Conservation (phyloP, 345 rosid species). For the Lepidium africanum region DNA sequence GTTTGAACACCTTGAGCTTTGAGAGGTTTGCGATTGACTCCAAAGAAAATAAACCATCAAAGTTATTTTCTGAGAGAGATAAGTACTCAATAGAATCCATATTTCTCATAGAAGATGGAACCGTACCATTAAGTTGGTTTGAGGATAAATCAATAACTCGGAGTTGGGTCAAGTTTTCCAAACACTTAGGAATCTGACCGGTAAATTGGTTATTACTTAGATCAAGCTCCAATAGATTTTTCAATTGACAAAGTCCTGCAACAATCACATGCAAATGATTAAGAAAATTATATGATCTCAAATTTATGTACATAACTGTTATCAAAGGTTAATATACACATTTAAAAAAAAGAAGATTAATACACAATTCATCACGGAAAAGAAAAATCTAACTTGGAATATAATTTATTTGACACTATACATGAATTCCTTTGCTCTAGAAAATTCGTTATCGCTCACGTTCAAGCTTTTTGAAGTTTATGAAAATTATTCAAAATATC, state of each 20-base stretch:
- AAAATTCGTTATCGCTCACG: too few species aligned
- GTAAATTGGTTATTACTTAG: not conserved
- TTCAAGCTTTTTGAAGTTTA: too few species aligned
- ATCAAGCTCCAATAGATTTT: not conserved
- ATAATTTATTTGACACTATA: too few species aligned
- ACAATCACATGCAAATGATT: not conserved
- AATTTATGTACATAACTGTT: too few species aligned
- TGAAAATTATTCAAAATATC: too few species aligned
- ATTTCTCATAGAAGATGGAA: not conserved
- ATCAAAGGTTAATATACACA: too few species aligned
- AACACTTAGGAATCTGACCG: not conserved
- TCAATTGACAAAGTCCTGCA: constrained; percentile 9
- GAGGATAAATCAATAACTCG: constrained; percentile 12
- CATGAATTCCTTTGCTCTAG: too few species aligned
- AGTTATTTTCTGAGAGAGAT: not conserved
- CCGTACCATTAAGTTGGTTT: not conserved
- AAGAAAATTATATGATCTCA: too few species aligned
- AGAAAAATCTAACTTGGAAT: too few species aligned
- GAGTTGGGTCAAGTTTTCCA: not conserved
- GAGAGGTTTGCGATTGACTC: not conserved
- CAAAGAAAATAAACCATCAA: constrained; percentile 4
- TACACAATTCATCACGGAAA: too few species aligned
- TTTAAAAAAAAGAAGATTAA: too few species aligned
- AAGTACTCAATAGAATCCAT: not conserved
- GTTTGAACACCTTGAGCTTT: constrained; percentile 7